Evolutionary conservation across 139 green algal species (phyloP).

Genomic region (Closterium sp.): DNA sequence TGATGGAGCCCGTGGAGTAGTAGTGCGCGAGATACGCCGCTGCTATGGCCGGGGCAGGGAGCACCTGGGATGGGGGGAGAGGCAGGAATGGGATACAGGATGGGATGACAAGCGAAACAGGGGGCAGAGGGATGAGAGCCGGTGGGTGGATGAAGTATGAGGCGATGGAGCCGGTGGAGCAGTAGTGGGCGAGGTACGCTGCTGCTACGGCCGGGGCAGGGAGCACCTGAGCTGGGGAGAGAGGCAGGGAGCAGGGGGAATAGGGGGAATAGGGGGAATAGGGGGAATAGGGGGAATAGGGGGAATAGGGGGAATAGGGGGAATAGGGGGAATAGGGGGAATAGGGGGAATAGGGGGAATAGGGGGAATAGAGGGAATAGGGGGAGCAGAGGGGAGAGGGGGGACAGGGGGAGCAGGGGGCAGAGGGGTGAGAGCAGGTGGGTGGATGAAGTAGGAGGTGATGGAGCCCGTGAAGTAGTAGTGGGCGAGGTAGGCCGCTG

Average conservation of each 20-base stretch:
- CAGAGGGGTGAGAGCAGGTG: neutral
- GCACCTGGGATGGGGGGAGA: conserved; percentile 20
- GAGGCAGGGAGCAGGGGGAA: neutral
- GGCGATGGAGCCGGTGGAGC: conserved; percentile 64
- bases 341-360: neutral
- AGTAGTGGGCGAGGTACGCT: conserved; percentile 80
- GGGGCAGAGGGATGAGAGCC: neutral
- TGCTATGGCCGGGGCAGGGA: conserved; percentile 78
- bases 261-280: neutral
- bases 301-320: neutral
- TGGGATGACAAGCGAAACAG: neutral
- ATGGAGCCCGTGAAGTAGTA: conserved; percentile 74
- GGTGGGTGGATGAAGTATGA: conserved; percentile 72
- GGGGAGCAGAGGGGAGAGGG: neutral
- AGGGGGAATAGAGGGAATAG: neutral
- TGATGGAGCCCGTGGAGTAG: conserved; percentile 68
- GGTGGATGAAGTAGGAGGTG: conserved; percentile 73
- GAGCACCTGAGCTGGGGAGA: conserved; percentile 50
- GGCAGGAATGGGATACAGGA: neutral
- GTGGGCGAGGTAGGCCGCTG: conserved; percentile 73
- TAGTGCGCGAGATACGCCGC: conserved; percentile 78
- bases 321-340: neutral
- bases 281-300: neutral
- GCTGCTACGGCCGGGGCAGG: conserved; percentile 75
- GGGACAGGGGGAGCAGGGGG: too few species aligned